These are phyloP conservation scores for Dryadomyces quercivorus DNA, from an alignment of 2,329 filamentous ascomycete genomes.

Conservation along the genomic window DNA sequence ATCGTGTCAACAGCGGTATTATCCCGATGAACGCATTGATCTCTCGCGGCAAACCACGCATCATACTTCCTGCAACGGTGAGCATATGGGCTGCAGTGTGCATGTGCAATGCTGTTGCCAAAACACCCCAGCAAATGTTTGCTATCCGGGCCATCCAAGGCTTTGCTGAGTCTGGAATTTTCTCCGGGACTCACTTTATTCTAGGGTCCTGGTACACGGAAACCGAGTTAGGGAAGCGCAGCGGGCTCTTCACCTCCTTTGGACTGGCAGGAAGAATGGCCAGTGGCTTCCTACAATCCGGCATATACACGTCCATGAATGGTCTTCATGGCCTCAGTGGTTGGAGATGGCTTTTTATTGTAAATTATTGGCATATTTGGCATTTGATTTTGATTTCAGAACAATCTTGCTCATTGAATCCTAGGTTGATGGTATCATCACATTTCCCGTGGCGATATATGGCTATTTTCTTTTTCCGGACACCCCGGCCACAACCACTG, in stretches of 20 bases:
- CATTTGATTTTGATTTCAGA: too few relatives aligned
- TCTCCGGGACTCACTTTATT: conserved; percentile 46
- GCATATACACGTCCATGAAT: conserved; percentile 31
- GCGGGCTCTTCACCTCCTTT: conserved; percentile 47
- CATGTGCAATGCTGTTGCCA: conserved; percentile 43
- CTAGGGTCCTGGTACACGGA: conserved; percentile 50
- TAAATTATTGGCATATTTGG: neutral
- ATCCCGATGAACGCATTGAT: conserved; percentile 49
- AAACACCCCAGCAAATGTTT: conserved; percentile 42
- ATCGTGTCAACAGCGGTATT: conserved; percentile 33
- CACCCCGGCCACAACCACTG: conserved; percentile 34
- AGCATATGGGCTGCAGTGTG: conserved; percentile 51
- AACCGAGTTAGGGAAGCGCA: conserved; percentile 48
- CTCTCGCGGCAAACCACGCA: conserved; percentile 49
- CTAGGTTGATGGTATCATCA: conserved; percentile 39
- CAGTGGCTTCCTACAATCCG: conserved; percentile 48
- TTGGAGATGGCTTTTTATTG: conserved; percentile 41
- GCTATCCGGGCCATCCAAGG: conserved; percentile 46
- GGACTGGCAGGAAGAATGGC: conserved; percentile 50
- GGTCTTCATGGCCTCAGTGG: conserved; percentile 35
- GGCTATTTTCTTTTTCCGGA: conserved; percentile 42
- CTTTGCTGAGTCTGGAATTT: conserved; percentile 42
- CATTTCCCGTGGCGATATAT: conserved; percentile 41
- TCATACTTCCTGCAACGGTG: conserved; percentile 54
- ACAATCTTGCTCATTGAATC: neutral